phyloP scores from a whole-genome alignment of 768 basidiomycete genomes.

The Boletellus emodensis region DNA sequence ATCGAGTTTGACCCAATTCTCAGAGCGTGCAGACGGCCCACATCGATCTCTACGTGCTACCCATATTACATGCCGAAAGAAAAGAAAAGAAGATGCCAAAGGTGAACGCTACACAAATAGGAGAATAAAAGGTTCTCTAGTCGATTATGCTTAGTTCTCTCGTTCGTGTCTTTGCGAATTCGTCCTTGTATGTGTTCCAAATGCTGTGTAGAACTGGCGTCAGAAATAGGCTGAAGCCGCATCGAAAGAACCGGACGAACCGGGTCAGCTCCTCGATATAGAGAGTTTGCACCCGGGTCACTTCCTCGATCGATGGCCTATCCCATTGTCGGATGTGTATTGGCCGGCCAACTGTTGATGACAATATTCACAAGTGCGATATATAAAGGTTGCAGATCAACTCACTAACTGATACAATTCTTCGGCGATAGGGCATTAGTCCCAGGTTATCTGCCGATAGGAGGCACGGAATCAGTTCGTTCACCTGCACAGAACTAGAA shows the following conservation, averaged over 20 bases:
- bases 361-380: not conserved
- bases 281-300: slow-evolving; percentile 70
- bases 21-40: not conserved
- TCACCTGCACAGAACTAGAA: too few relatives aligned
- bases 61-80: not conserved
- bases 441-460: slow-evolving; percentile 77
- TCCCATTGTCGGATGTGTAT: slow-evolving; percentile 74
- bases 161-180: slow-evolving; percentile 80
- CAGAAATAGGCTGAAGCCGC: slow-evolving; percentile 2
- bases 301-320: slow-evolving; percentile 77
- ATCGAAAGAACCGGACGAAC: slow-evolving; percentile 41
- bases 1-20: too few relatives aligned
- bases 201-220: slow-evolving; percentile 49
- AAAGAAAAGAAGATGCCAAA: not conserved
- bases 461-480: not conserved
- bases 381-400: slow-evolving; percentile 19
- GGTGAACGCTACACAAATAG: not conserved
- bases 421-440: slow-evolving; percentile 90
- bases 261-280: slow-evolving; percentile 93
- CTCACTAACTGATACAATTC: slow-evolving; percentile 95
- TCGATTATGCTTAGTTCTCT: slow-evolving; percentile 78
- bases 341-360: slow-evolving; percentile 73
- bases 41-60: not conserved
- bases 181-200: slow-evolving; percentile 95
- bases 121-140: slow-evolving; percentile 25